Evolutionary conservation across 2,329 filamentous ascomycete species (phyloP).

Genomic region (Trichoderma sp.): DNA sequence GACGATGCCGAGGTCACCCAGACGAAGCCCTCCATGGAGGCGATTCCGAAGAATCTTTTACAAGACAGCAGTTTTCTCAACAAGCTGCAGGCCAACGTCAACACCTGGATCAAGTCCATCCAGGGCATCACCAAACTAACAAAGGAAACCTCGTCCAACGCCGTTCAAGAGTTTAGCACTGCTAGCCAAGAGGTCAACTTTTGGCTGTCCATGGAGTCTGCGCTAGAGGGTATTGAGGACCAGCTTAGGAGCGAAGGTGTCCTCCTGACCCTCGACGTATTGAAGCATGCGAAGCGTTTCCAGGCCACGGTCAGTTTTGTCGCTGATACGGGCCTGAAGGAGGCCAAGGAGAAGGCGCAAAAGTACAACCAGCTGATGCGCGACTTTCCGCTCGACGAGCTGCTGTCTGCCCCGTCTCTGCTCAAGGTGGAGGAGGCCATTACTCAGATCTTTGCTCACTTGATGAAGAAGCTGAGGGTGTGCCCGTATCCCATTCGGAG

Average conservation of each 20-base stretch:
- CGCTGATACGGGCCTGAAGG: constrained; percentile 92
- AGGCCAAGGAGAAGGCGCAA: constrained; percentile 93
- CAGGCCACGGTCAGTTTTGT: constrained; percentile 97
- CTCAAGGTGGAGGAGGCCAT: constrained; percentile 88
- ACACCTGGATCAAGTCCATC: constrained; percentile 98
- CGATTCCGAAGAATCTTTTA: constrained; percentile 74
- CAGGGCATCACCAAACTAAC: constrained; percentile 94
- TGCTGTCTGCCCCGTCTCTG: constrained; percentile 87
- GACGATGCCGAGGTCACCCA: constrained; percentile 71
- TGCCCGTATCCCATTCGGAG: constrained; percentile 93
- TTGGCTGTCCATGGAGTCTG: constrained; percentile 96
- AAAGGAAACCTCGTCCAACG: constrained; percentile 71
- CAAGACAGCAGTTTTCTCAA: constrained; percentile 93
- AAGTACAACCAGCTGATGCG: constrained; percentile 99
- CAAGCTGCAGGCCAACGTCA: constrained; percentile 88
- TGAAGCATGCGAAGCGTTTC: constrained; percentile 97
- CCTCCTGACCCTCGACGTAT: constrained; percentile 84
- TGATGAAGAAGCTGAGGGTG: constrained; percentile 97
- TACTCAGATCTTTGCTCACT: constrained; percentile 83
- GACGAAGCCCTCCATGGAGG: constrained; percentile 71
- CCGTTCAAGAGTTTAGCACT: constrained; percentile 58
- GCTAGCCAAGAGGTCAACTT: constrained; percentile 99
- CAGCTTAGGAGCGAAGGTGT: constrained; percentile 90
- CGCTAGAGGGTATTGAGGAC: constrained; percentile 85
- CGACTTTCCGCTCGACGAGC: constrained; percentile 93